Conservation (phyloP, 768 basidiomycete genomes). For the Boletus edulis region DNA sequence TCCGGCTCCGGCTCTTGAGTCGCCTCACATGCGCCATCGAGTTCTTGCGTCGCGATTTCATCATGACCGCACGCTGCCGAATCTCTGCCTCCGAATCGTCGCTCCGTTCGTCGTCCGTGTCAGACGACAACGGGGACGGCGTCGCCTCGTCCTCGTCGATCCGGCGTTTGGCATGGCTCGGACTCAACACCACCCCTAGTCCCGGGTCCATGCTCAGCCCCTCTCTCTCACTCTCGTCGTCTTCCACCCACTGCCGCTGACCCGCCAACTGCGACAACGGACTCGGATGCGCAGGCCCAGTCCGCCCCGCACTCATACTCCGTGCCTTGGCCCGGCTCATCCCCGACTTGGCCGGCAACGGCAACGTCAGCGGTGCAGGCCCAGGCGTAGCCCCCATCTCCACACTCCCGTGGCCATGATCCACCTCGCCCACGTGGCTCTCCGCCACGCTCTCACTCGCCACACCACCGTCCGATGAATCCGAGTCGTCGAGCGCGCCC, state of each 20-base stretch:
- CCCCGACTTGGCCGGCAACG: neutral
- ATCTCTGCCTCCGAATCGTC: conserved; percentile 23
- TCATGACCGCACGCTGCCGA: neutral
- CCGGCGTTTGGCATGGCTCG: conserved; percentile 7
- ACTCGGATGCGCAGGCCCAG: conserved; percentile 49
- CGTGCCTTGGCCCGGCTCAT: conserved; percentile 36
- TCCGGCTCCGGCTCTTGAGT: conserved; percentile 49
- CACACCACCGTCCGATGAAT: conserved; percentile 46
- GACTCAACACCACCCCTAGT: neutral
- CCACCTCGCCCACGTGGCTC: conserved; percentile 30
- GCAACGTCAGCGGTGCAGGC: too few relatives aligned
- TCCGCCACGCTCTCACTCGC: conserved; percentile 19
- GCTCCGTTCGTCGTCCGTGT: conserved; percentile 53
- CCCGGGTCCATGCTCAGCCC: neutral
- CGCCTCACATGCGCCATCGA: conserved; percentile 18
- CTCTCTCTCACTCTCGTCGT: conserved; percentile 35
- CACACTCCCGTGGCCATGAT: conserved; percentile 24
- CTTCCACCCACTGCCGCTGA: conserved; percentile 52
- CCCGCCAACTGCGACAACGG: conserved; percentile 61
- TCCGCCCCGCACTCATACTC: conserved; percentile 29
- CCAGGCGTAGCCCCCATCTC: too few relatives aligned
- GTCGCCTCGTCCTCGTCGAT: conserved; percentile 52
- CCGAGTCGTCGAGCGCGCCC: conserved; percentile 75
- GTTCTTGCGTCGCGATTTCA: conserved; percentile 29
- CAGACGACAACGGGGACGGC: conserved; percentile 58